phyloP scores from a whole-genome alignment of 805 yeast genomes.

The Candida coleopterorum region DNA sequence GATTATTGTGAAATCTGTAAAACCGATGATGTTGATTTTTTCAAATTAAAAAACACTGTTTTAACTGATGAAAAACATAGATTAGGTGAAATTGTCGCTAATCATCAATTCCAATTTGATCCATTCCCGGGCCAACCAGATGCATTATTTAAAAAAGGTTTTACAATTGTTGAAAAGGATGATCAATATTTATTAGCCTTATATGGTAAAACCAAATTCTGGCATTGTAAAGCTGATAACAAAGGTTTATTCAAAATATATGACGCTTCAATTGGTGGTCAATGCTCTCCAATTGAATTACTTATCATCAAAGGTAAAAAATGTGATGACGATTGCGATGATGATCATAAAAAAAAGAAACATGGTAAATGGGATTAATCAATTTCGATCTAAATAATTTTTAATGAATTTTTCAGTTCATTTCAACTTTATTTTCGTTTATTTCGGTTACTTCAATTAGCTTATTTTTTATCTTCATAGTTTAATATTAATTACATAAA shows the following conservation, averaged over 20 bases:
- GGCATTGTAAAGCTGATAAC: conserved; percentile 3
- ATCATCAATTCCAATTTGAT: conserved; percentile 9
- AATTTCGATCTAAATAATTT: no score
- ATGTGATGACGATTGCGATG: no score
- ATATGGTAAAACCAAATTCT: conserved; percentile 1
- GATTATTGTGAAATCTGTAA: neutral
- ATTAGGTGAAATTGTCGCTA: conserved; percentile 7
- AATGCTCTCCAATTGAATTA: conserved; percentile 3
- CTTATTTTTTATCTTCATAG: no score
- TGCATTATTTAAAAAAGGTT: conserved; percentile 6
- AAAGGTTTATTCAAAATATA: conserved; percentile 3
- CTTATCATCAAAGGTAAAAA: neutral
- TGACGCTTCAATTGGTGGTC: conserved; percentile 2
- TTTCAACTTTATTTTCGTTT: no score
- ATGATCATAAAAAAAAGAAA: no score
- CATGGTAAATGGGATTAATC: no score
- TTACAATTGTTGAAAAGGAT: conserved; percentile 1
- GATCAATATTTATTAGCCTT: conserved; percentile 1
- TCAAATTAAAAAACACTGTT: conserved; percentile 47
- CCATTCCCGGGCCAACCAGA: conserved; percentile 4
- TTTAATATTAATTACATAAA: no score
- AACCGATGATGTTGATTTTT: conserved; percentile 9
- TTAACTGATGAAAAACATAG: conserved; percentile 25
- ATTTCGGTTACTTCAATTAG: no score
- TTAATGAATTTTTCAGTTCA: no score